Base-by-base conservation (phyloP, 202 grass and related monocot species). In the Setaria viridis region DNA sequence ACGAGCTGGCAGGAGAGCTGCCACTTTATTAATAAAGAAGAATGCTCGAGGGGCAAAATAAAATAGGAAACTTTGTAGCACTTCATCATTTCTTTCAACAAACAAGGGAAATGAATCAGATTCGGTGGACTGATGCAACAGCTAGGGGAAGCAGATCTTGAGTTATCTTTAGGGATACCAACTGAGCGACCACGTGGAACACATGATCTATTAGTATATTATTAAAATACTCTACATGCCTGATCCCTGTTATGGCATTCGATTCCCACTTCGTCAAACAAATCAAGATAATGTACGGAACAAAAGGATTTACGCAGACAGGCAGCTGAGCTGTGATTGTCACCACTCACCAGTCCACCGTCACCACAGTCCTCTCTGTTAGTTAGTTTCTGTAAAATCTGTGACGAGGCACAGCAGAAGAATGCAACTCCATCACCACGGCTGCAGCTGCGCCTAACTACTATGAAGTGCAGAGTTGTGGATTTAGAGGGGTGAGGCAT, bases 151-250 rank as follows among this genome's bases (percentile, higher is more conserved):
- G 41, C 25, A 39, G 9, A 58, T 14, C 7, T 58, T 58, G 9
- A 41, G 35, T 25, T 3, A 25, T 65, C 21, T 30, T 65, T 2
- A 11, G 6, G 11, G 70, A 30, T 50, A 15, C 58, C 0, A 9
- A 7, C 11, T 11, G 48, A 67, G 14, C 79, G 47, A 67, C 20
- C 80, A 83, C 0, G 53, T 12, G 80, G n/a, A 5, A 54, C 79
- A 35, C 79, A 45, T 60, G 72, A 59, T 43, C 37, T 16, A 75
- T 48, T 48, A 67, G 8, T 58, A 48, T 75, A 87, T 19, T 74
- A 11, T 59, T 25, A 10, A 2, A 8, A 58, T 3, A 58, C 55
- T 33, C 17, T 72, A 6, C 54, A 29, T 48, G 2, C 3, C 4
- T 14, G 16, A 59, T 71, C n/a, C 17, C 0, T 62, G 4, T 8